Percentiles rank a stretch among this genome's conserved stretches.
Evolutionary conservation across 2,329 filamentous ascomycete genomes (phyloP).

Genomic region (Drechslerella stenobrocha): DNA sequence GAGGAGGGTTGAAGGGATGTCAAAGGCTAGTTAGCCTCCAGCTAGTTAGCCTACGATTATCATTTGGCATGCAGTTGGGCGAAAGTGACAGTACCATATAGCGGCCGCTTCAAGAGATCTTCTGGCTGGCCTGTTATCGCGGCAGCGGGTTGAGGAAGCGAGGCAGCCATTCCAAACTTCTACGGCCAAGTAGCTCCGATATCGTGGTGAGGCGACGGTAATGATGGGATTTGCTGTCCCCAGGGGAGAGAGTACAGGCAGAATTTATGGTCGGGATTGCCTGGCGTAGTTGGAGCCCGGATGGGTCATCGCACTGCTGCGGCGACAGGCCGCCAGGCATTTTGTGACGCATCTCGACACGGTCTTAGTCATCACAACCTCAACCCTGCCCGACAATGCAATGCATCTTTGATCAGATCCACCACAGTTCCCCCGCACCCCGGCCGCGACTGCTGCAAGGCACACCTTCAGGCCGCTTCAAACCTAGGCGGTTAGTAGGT

Average conservation of each 20-base stretch:
- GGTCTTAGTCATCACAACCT: background rate
- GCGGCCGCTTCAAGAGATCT: conserved; percentile 55
- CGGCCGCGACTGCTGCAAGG: too few species aligned
- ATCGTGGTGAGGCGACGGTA: too few species aligned
- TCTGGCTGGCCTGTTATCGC: conserved; percentile 53
- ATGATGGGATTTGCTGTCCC: too few species aligned
- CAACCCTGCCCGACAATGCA: background rate
- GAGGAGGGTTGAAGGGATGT: conserved; percentile 75
- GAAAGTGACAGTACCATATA: conserved; percentile 55
- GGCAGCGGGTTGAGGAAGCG: conserved; percentile 28
- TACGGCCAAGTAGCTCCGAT: conserved; percentile 13
- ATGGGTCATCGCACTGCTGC: conserved; percentile 2
- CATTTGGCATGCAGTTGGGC: conserved; percentile 5
- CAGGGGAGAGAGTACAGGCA: conserved; percentile 9
- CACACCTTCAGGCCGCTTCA: too few species aligned
- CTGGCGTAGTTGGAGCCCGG: background rate
- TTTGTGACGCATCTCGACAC: conserved; percentile 2
- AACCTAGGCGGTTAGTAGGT: too few species aligned
- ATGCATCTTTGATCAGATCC: too few species aligned
- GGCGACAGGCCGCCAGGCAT: background rate
- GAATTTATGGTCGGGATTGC: conserved; percentile 20
- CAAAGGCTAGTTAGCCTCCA: conserved; percentile 66
- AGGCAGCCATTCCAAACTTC: conserved; percentile 37
- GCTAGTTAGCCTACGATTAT: conserved; percentile 36
- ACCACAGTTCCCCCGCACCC: too few species aligned